Evolutionary conservation across 768 basidiomycete genomes (phyloP).

Genomic region (Boletus rubroflammeus): DNA sequence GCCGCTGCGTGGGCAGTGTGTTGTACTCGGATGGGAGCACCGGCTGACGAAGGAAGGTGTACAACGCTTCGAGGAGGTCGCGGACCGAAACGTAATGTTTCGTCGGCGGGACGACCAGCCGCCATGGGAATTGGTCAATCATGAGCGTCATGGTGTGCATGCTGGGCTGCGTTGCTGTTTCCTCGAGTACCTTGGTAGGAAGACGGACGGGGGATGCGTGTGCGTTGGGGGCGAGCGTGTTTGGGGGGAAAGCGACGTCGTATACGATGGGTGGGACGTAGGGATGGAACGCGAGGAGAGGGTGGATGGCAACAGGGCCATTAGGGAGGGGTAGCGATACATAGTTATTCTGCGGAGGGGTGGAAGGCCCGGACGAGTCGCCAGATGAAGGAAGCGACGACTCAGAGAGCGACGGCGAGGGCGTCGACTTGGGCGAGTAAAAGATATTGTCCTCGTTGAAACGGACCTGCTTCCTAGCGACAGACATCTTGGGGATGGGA

Average conservation of each 20-base stretch:
- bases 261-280: slow-evolving; percentile 19
- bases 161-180: slow-evolving; percentile 32
- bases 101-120: slow-evolving; percentile 28
- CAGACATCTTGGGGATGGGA: slow-evolving; percentile 18
- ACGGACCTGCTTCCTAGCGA: slow-evolving; percentile 26
- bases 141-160: slow-evolving; percentile 29
- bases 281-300: slow-evolving; percentile 30
- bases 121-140: slow-evolving; percentile 34
- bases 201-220: slow-evolving; percentile 27
- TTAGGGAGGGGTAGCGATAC: slow-evolving; percentile 18
- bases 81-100: slow-evolving; percentile 36
- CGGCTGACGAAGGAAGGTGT: slow-evolving; percentile 39
- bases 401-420: slow-evolving; percentile 27
- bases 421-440: slow-evolving; percentile 26
- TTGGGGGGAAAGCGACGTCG: slow-evolving; percentile 18
- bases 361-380: slow-evolving; percentile 27
- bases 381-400: slow-evolving; percentile 31
- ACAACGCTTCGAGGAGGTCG: slow-evolving; percentile 49
- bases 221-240: slow-evolving; percentile 19
- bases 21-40: slow-evolving; percentile 42
- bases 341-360: slow-evolving; percentile 28
- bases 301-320: slow-evolving; percentile 31
- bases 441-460: slow-evolving; percentile 33
- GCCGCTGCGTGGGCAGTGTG: slow-evolving; percentile 30
- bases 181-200: slow-evolving; percentile 21